A percentile compares a stretch with the other conserved stretches of the same genome.
Conservation (phyloP, 2,329 filamentous ascomycete genomes). For the Hypocreales sp. region DNA sequence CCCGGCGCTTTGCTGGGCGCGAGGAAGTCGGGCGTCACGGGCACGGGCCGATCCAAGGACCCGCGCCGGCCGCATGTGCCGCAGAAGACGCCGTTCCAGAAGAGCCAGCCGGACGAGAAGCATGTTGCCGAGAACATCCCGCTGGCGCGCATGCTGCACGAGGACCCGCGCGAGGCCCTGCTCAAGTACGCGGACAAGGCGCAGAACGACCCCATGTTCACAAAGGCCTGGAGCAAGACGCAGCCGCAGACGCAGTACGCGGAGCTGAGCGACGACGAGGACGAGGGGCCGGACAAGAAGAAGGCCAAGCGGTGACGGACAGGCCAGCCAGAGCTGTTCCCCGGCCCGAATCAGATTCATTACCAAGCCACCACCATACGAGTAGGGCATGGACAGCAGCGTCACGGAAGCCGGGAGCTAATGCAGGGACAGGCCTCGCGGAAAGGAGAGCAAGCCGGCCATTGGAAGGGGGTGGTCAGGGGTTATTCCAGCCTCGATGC, state of each 20-base stretch:
- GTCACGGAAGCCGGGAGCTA: too few species aligned
- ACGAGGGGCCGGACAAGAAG: constrained; percentile 52
- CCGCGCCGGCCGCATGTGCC: constrained; percentile 77
- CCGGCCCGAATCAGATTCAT: too few species aligned
- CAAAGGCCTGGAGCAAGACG: constrained; percentile 80
- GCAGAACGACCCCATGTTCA: constrained; percentile 87
- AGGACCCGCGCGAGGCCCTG: constrained; percentile 86
- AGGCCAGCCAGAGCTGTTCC: too few species aligned
- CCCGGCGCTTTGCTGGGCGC: constrained; percentile 42
- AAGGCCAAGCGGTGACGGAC: constrained; percentile 36
- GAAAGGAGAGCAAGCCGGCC: too few species aligned
- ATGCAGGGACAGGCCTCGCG: too few species aligned
- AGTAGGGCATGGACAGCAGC: too few species aligned
- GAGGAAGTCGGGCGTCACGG: constrained; percentile 54
- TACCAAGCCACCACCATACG: too few species aligned
- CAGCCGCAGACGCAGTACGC: constrained; percentile 88
- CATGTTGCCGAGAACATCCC: constrained; percentile 82
- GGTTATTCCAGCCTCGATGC: too few species aligned
- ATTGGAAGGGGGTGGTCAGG: too few species aligned
- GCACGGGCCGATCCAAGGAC: constrained; percentile 61
- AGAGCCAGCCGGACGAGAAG: constrained; percentile 76
- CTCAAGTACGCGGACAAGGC: constrained; percentile 91
- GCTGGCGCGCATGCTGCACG: constrained; percentile 82
- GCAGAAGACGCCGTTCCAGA: constrained; percentile 74
- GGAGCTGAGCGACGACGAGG: constrained; percentile 76